Base-by-base conservation (phyloP, 495 filamentous ascomycete species). In the Talaromyces proteolyticus region DNA sequence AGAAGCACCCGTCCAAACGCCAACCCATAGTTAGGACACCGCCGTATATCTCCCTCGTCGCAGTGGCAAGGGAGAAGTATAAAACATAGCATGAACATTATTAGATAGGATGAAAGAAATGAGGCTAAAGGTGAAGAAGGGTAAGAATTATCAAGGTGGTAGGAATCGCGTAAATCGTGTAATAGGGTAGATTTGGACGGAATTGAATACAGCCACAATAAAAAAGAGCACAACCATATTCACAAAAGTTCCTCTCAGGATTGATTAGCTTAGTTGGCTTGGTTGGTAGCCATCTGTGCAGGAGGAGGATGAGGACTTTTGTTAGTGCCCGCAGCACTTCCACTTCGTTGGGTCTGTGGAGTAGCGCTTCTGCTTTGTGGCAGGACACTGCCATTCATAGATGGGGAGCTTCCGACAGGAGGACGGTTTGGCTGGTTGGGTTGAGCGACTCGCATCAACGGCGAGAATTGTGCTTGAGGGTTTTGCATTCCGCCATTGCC, bases 381-480 rank as follows among this genome's bases (percentile, higher is more conserved):
- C 34, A 64, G 62, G 5, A 51, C 60, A 45, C 34, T 53, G 16
- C 68, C 72, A 50, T 70, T 71, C 58, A 73, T 61, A 19, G 61
- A 65, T 8, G 67, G 69, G 11, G 69, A 72, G 53, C 63, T 71
- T 42, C 61, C 63, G 23, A 64, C 57, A 29, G 59, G 64, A 6
- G 63, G 69, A 16, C 71, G 66, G 43, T 65, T 74, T 41, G 70
- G 72, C 53, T 70, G 74, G 23, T 62, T 58, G 23, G 61, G 52
- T 54, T 90, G 86, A 51, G 87, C 84, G 22, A 81, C 81, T 42
- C 87, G 76, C 59, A 89, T 79, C 57, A 87, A 81, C 38, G 85
- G 83, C 17, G 86, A 86, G 59, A 86, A 91, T 51, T 88, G 85
- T 6, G 84, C 61, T 47, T 70, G 83, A 43, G 69, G 66, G 7